These are phyloP conservation scores for Podospora conica DNA, from an alignment of 495 filamentous ascomycete species.

Conservation along the genomic window DNA sequence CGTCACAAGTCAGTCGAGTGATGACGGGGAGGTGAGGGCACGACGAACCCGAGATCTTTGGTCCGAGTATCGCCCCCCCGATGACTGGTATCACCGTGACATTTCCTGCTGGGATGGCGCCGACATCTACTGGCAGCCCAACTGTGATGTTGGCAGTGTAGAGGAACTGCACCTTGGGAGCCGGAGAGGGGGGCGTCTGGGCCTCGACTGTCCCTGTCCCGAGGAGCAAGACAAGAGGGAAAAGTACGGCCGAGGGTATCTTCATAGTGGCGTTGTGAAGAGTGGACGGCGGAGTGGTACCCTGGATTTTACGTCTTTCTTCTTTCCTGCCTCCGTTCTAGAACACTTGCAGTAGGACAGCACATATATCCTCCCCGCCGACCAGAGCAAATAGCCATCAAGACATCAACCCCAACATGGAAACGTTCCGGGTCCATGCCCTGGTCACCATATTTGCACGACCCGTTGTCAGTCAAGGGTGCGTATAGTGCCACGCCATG, in stretches of 20 bases:
- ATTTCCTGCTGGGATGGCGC: conserved; percentile 15
- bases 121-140: conserved; percentile 16
- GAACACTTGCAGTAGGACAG: not conserved
- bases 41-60: conserved; percentile 11
- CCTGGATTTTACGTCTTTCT: not conserved
- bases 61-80: conserved; percentile 11
- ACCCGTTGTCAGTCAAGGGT: not conserved
- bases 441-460: not conserved
- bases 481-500: not conserved
- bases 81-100: conserved; percentile 17
- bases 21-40: not conserved
- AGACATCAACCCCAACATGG: not conserved
- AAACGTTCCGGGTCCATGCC: not conserved
- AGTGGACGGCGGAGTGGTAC: not conserved
- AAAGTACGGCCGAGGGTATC: not conserved
- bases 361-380: not conserved
- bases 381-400: not conserved
- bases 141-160: conserved; percentile 17
- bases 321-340: too few relatives aligned
- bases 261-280: not conserved
- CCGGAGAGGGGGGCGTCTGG: not conserved
- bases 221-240: not conserved
- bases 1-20: not conserved
- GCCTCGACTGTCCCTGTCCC: not conserved
- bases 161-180: conserved; percentile 9